Percentiles rank a stretch among this genome's conserved stretches.
Conservation (phyloP, 495 filamentous ascomycete species). For the Podospora comata region DNA sequence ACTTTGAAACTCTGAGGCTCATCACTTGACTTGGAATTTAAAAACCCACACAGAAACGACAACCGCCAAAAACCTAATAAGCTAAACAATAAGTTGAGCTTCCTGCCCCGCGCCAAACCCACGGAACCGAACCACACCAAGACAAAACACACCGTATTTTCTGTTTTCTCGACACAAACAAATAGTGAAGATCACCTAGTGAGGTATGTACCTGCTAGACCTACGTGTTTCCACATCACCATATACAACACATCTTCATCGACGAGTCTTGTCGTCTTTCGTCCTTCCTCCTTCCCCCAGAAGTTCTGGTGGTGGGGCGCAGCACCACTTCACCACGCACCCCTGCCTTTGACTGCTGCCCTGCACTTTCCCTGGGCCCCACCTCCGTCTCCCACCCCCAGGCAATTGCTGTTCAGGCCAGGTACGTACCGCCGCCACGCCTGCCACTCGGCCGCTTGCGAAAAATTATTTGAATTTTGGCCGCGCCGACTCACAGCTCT, state of each 20-base stretch:
- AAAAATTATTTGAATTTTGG: constrained; percentile 53
- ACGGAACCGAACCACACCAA: neutral
- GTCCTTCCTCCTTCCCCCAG: neutral
- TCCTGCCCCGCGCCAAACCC: neutral
- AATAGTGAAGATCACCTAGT: neutral
- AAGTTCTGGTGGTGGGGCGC: neutral
- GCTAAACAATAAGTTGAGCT: neutral
- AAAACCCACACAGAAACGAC: neutral
- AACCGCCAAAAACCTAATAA: neutral
- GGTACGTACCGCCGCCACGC: constrained; percentile 36
- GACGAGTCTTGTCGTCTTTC: neutral
- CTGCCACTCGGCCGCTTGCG: constrained; percentile 36
- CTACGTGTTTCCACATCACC: neutral
- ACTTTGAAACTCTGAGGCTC: neutral
- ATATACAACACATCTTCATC: neutral
- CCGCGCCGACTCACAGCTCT: constrained; percentile 36
- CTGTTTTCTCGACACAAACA: neutral
- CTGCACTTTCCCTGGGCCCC: constrained; percentile 23
- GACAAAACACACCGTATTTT: neutral
- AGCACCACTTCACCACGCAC: constrained; percentile 1
- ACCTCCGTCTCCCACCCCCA: constrained; percentile 10
- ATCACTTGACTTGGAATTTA: too few species aligned
- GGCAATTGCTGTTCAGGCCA: constrained; percentile 15
- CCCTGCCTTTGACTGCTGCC: constrained; percentile 6
- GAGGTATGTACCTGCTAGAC: neutral